Percentiles rank a stretch among this genome's conserved stretches.
phyloP scores from a whole-genome alignment of 1,139 yeast genomes.

The Taphrina deformans region DNA sequence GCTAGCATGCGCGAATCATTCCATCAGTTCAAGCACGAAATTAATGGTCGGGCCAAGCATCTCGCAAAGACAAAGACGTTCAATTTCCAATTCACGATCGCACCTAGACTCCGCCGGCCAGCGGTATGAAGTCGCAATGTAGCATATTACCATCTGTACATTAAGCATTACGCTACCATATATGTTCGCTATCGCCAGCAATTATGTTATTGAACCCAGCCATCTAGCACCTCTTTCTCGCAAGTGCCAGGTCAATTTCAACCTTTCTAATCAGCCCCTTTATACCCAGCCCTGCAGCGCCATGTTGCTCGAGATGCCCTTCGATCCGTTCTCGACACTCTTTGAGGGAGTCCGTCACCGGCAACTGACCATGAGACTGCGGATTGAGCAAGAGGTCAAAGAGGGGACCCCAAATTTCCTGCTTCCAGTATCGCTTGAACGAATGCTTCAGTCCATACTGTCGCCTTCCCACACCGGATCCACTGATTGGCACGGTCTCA shows the following conservation, averaged over 20 bases:
- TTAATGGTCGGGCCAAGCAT: no score
- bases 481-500: conserved; percentile 46
- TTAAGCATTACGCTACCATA: not conserved
- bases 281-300: conserved; percentile 35
- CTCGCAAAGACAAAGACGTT: no score
- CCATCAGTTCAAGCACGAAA: no score
- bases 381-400: conserved; percentile 70
- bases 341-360: conserved; percentile 50
- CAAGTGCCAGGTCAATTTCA: conserved; percentile 9
- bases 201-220: not conserved
- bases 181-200: not conserved
- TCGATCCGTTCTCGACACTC: conserved; percentile 52
- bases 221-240: conserved; percentile 7
- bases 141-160: not conserved
- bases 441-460: conserved; percentile 49
- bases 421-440: conserved; percentile 77
- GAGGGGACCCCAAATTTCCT: conserved; percentile 66
- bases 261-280: conserved; percentile 31
- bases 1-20: no score
- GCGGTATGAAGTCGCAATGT: no score
- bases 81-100: no score
- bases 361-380: conserved; percentile 44
- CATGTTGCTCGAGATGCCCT: conserved; percentile 48
- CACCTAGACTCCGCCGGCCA: no score
- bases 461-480: conserved; percentile 39